Percentiles rank a stretch among this genome's conserved stretches.
Conservation (phyloP, 2,329 filamentous ascomycete species). For the Monilinia laxa region DNA sequence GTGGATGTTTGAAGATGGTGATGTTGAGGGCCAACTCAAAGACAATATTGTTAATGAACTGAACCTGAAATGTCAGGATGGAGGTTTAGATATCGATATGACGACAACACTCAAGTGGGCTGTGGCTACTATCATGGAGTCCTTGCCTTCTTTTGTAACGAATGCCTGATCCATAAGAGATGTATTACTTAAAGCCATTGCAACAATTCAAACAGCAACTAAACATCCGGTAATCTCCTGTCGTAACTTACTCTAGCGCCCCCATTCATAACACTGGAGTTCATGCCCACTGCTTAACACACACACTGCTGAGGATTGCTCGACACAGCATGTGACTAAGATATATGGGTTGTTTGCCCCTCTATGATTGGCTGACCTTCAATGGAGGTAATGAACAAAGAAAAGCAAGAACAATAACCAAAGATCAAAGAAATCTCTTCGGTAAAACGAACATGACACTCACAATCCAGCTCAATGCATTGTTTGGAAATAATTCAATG, state of each 20-base stretch:
- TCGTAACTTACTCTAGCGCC: not conserved
- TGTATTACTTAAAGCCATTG: not conserved
- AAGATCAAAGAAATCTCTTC: not conserved
- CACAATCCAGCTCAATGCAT: not conserved
- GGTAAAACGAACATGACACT: not conserved
- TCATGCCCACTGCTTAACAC: not conserved
- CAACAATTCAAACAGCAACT: not conserved
- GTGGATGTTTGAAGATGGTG: conserved; percentile 71
- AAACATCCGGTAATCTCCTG: no score
- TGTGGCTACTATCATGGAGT: conserved; percentile 58
- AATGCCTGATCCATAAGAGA: not conserved
- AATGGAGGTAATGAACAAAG: not conserved
- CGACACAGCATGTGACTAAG: not conserved
- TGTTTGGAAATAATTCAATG: not conserved
- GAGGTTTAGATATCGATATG: conserved; percentile 57
- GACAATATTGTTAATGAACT: conserved; percentile 46
- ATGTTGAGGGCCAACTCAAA: conserved; percentile 59
- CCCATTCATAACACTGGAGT: not conserved
- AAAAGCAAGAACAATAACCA: not conserved
- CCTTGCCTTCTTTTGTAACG: conserved; percentile 32
- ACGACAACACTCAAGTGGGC: conserved; percentile 65
- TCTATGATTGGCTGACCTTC: not conserved
- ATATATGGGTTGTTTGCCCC: not conserved
- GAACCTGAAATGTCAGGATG: conserved; percentile 52
- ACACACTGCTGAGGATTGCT: not conserved